Conservation (phyloP, 345 rosid species). For the Reutealis trisperma region DNA sequence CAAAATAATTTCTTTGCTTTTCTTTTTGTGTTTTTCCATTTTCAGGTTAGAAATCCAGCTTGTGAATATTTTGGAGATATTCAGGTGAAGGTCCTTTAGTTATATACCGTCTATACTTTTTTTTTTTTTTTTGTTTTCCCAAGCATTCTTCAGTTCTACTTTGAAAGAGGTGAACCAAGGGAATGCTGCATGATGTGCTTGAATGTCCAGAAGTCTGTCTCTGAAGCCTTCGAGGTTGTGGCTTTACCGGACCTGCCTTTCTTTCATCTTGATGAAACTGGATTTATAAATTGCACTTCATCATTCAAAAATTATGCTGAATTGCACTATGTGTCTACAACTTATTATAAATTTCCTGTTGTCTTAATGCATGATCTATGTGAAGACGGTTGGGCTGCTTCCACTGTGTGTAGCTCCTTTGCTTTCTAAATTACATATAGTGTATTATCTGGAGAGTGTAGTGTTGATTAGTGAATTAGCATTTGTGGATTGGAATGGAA, state of each 20-base stretch:
- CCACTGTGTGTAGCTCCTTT: background rate
- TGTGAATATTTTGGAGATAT: background rate
- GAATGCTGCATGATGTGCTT: constrained; percentile 38
- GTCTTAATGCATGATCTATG: constrained; percentile 19
- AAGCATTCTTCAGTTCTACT: constrained; percentile 8
- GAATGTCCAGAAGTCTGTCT: constrained; percentile 8
- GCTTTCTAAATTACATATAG: background rate
- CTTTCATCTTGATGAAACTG: constrained; percentile 17
- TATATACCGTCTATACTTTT: too few species aligned
- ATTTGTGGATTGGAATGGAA: constrained; percentile 22
- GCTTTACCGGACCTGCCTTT: constrained; percentile 9
- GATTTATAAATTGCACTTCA: constrained; percentile 1
- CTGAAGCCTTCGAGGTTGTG: background rate
- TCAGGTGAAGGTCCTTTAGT: background rate
- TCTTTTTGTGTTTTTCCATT: background rate
- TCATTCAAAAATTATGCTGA: background rate
- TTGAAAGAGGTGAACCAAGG: constrained; percentile 10
- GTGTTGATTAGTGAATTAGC: background rate
- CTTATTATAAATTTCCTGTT: constrained; percentile 2
- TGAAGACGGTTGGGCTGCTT: constrained; percentile 27
- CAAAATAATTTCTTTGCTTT: background rate
- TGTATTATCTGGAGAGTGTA: background rate
- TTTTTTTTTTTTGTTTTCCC: too few species aligned
- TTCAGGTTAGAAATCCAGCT: constrained; percentile 3
- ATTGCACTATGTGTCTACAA: background rate